Base-by-base conservation (phyloP, 306 rosid species). In the Leucaena leucocephala region DNA sequence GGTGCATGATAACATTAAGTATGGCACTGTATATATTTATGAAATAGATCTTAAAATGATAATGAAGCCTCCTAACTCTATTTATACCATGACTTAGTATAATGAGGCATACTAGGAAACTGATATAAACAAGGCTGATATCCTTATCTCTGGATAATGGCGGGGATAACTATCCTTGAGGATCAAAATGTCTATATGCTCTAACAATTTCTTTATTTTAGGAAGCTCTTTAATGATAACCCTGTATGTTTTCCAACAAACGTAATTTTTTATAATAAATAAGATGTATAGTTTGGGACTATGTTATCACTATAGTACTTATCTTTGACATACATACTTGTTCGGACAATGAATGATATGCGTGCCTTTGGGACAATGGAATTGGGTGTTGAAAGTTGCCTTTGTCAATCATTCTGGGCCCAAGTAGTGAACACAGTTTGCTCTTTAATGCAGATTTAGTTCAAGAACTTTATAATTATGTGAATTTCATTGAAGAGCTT, bases 401-500 rank as follows among this genome's bases (percentile, higher is more conserved):
- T 27, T 11, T 33, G 66, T 15, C 21, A 8, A 43, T 50, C 21
- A 50, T 50, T 50, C 21, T 27, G 27, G 27, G 19, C 15, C 6
- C 21, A 50, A 17, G 10, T 52, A 5, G n/a, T 52, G 59, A 52
- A 17, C n/a, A 52, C 6, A 17, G 38, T 13, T 59, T 59, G 5
- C 16, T 22, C 16, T 59, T 59, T 15, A 34, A 13, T 34, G 68
- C 36, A 35, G n/a, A 14, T 62, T 35, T 35, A 61, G 42, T 62
- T 34, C 45, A 14, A 16, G 13, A 38, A 15, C 45, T 36, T 63
- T 6, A 35, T 63, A 14, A 34, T 63, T 33, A 16, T 63, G 43
- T 63, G 68, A 35, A 63, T 63, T 63, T 63, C 68, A 64, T 64
- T 36, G 9, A 35, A 64, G 70, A 38, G 44, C 45, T 7, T 64